Evolutionary conservation across 345 rosid genomes (phyloP), one percentile per base, ranked within the genome.

Genomic region (Chamaenerion angustifolium): DNA sequence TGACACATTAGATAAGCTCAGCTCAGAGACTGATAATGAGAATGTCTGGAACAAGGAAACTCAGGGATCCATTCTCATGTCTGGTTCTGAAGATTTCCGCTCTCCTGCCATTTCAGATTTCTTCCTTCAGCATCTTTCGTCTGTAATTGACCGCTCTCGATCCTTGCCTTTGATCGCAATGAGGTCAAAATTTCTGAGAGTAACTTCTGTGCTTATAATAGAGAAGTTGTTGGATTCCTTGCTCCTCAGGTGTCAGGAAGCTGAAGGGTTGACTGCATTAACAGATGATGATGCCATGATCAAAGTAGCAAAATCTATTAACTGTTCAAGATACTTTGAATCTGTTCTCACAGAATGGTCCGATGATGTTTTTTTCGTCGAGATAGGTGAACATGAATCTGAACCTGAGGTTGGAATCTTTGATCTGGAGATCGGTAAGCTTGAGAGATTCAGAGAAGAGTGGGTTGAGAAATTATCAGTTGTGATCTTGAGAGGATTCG

Each of bases 251-350:
- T 84, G 98, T 69, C 98, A 82, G 68, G 96, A 84, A 61, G 96
- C 96, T 7, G 96, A 87, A 75, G 96, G 96, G 54, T 56, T 84
- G 69, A 92, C 98, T 58, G 88, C 96, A 18, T 64, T 84, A 60
- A 80, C 94, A 2, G 95, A 84, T 63, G 78, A 84, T 44, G 69
- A 71, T 61, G 98, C 80, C 61, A 68, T 92, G 45, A 51, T 84
- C 48, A 92, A 84, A 72, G 98, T 92, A 48, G 70, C 77, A 19
- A 71, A 71, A 68, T 75, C 83, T 4, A 41, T 84, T 31, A 92
- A 87, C 66, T 85, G 90, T 58, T 71, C 78, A 23, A 76, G 56
- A 57, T 76, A 77, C 55, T 48, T 79, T 50, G 96, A 82, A 58
- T 71, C 82, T 47, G 78, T 84, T 55, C 49, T 92, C 55, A 80